Evolutionary conservation across 1,284 basidiomycete species (phyloP), one percentile per base, ranked within the genome.

Genomic region (Moniliella sp.): DNA sequence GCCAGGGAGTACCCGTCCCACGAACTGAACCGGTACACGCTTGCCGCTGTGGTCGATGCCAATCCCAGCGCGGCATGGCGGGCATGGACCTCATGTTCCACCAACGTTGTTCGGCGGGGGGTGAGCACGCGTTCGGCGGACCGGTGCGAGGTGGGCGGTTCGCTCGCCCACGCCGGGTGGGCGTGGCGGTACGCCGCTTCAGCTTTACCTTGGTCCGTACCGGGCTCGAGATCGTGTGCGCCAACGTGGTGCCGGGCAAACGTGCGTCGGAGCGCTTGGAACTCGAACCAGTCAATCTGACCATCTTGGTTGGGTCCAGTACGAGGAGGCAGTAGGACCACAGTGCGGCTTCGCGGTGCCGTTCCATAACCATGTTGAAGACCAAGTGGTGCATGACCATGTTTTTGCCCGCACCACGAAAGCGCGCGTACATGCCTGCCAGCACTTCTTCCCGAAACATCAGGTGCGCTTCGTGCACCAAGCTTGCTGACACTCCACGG

Each of bases 341-440:
- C 9, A 53, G 37, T 18, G 48, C n/a, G 3, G 50, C 50, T 31
- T 53, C 48, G 3, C 49, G 38, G 30, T 49, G 49, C 3, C 49
- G 36, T 27, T 53, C 49, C 9, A 53, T 30, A 3, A 45, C 36
- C 28, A 39, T 42, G 34, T 46, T 45, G 28, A 42, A 40, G 5
- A 35, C 16, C 4, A 50, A 25, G 19, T 46, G 46, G 14, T 46
- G 43, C 2, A 39, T 35, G 14, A 41, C 42, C 4, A 42, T 25
- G 27, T 40, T 42, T 18, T 39, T 33, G n/a, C 40, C 43, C 2
- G 28, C 26, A 4, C 39, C 43, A 5, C 44, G 36, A 36, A 48
- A 50, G 4, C 48, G 31, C 15, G 39, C 16, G 4, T 32, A 16
- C 1, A 32, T 40, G 2, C 41, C 18, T 1, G 15, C 16, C 4